Evolutionary conservation across 208 protist genomes (phyloP), one percentile per base, ranked within the genome.

Genomic region (Jaenimonas drosophilae): DNA sequence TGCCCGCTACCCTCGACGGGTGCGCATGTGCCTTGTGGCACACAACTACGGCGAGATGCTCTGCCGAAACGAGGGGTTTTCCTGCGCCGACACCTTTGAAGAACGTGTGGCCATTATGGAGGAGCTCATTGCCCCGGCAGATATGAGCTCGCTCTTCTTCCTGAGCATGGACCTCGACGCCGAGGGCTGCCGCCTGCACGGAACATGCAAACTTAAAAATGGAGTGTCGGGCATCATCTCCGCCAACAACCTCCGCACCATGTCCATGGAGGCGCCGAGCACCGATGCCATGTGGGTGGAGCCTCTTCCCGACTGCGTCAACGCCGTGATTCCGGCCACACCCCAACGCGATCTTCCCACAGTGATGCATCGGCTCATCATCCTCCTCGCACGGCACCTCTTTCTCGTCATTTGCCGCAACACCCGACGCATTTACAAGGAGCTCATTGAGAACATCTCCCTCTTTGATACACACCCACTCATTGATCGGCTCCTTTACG

Each of bases 361-460:
- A 17, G 74, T 54, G 28, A 76, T 81, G 54, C 78, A 84, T 46
- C 85, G 85, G n/a, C 85, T 93, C 62, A 64, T 93, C 30, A 72
- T 93, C 16, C 51, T 88, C 4, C 58, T 93, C 32, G 74, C 80
- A 1, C 85, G 81, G 3, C 85, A 93, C 54, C 70, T 93, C 11
- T 88, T 85, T 65, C 73, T 93, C 12, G 64, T 82, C 39, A 66
- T 88, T 7, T 78, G 72, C 56, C 71, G 49, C 54, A 63, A 72
- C 20, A 68, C 62, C 19, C 55, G 72, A 16, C 41, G 24, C 26
- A 59, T 62, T 17, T 62, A 61, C 14, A 62, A 52, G 42, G 64
- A 87, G 33, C 63, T 80, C 29, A 49, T 82, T 32, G 61, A 84
- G 36, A 57, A 63, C 27, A 74, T 91, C 44, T 67, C 80, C 25